phyloP scores from a whole-genome alignment of 306 rosid species.

The Lathyrus tuberosus region DNA sequence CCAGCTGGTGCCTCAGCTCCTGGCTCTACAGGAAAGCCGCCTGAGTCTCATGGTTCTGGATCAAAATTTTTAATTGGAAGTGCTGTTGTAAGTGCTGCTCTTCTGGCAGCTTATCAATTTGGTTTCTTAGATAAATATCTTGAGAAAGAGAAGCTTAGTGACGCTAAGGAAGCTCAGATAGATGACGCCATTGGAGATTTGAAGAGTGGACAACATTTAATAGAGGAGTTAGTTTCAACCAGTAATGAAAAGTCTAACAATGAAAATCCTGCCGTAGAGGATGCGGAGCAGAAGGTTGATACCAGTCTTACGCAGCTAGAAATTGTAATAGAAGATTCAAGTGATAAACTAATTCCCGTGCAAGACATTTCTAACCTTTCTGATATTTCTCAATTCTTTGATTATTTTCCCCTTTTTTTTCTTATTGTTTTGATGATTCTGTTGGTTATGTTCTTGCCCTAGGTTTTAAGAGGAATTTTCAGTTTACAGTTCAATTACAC shows the following conservation, averaged over 20 bases:
- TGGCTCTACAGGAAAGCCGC: too few species aligned
- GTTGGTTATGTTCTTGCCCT: background rate
- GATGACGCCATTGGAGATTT: too few species aligned
- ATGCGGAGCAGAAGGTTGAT: constrained; percentile 56
- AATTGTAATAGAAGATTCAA: constrained; percentile 45
- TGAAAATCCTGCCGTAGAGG: too few species aligned
- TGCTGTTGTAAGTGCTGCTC: constrained; percentile 68
- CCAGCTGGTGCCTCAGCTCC: too few species aligned
- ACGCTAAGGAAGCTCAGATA: too few species aligned
- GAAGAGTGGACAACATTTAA: too few species aligned
- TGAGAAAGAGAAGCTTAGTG: too few species aligned
- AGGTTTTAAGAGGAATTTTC: constrained; percentile 24
- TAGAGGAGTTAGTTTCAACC: too few species aligned
- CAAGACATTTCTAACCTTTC: constrained; percentile 48
- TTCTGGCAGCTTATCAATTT: constrained; percentile 66
- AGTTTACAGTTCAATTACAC: background rate
- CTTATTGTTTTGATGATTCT: background rate
- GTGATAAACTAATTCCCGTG: constrained; percentile 43
- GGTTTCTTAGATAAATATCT: too few species aligned
- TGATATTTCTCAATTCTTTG: constrained; percentile 31
- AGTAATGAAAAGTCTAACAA: too few species aligned
- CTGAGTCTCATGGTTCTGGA: too few species aligned
- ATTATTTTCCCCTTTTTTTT: constrained; percentile 14
- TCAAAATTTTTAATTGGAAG: constrained; percentile 65
- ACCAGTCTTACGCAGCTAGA: constrained; percentile 49